Percentiles rank a stretch among this genome's conserved stretches.
Conservation (phyloP, 352 stramenopile species). For the Globisporangium viniferum region DNA sequence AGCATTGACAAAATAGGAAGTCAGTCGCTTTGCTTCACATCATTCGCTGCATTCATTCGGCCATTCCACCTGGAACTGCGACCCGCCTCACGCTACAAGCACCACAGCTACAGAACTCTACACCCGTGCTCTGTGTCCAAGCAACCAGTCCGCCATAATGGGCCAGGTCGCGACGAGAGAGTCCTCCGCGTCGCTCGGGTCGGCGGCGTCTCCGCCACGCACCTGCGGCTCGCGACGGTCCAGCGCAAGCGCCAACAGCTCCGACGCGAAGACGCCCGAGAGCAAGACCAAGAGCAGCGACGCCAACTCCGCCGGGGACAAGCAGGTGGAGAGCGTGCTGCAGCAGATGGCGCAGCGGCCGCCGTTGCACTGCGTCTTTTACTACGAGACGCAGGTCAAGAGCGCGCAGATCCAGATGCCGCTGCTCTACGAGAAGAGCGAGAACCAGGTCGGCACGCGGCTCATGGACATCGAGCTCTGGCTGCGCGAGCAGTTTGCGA, state of each 20-base stretch:
- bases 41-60: neutral
- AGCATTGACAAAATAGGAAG: neutral
- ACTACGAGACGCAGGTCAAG: conserved; percentile 54
- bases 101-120: too few species aligned
- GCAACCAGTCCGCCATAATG: neutral
- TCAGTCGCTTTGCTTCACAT: neutral
- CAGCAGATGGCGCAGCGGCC: conserved; percentile 28
- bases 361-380: conserved; percentile 70
- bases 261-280: neutral
- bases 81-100: neutral
- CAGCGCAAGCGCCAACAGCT: neutral
- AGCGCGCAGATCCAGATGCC: conserved; percentile 55
- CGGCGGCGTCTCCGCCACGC: conserved; percentile 1
- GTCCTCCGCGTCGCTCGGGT: conserved; percentile 3
- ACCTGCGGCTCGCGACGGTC: neutral
- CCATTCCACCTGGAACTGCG: neutral
- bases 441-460: conserved; percentile 34
- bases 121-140: neutral
- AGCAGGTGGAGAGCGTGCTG: conserved; percentile 16
- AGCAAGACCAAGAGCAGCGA: neutral
- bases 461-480: conserved; percentile 77
- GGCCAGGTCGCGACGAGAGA: conserved; percentile 8
- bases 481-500: conserved; percentile 56
- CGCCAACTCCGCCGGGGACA: neutral
- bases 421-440: conserved; percentile 55